phyloP scores from a whole-genome alignment of 352 stramenopile species.

The Phytophthora syringae region DNA sequence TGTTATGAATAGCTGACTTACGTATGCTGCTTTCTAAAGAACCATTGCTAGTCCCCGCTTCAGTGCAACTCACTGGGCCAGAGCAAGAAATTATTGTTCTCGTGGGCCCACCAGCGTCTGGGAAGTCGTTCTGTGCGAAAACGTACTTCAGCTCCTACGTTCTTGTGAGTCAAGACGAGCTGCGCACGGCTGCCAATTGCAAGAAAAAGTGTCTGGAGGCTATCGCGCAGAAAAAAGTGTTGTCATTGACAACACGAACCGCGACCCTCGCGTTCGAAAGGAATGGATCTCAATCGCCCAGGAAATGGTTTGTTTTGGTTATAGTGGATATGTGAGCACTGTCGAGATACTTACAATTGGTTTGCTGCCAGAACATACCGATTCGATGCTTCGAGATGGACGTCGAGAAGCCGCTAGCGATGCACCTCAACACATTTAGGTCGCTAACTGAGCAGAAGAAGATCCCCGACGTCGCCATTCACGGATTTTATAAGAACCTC shows the following conservation, averaged over 20 bases:
- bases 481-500: conserved; percentile 89
- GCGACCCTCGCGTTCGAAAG: conserved; percentile 57
- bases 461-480: conserved; percentile 88
- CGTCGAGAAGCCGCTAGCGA: conserved; percentile 73
- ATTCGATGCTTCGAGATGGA: conserved; percentile 85
- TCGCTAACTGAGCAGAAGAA: conserved; percentile 75
- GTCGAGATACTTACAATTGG: conserved; percentile 1
- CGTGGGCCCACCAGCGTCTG: conserved; percentile 74
- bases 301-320: conserved; percentile 47
- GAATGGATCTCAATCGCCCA: conserved; percentile 80
- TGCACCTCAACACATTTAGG: conserved; percentile 89
- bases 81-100: conserved; percentile 78
- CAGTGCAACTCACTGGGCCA: conserved; percentile 27
- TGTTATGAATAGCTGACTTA: conserved; percentile 1
- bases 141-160: conserved; percentile 61
- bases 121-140: conserved; percentile 70
- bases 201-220: conserved; percentile 63
- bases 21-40: conserved; percentile 12
- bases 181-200: conserved; percentile 83
- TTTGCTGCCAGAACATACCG: conserved; percentile 45
- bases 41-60: conserved; percentile 31
- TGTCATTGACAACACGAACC: conserved; percentile 89
- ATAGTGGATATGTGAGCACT: not conserved
- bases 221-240: conserved; percentile 75
- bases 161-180: conserved; percentile 85